phyloP scores from a whole-genome alignment of 2,329 filamentous ascomycete species.

The Neopestalotiopsis rosae region DNA sequence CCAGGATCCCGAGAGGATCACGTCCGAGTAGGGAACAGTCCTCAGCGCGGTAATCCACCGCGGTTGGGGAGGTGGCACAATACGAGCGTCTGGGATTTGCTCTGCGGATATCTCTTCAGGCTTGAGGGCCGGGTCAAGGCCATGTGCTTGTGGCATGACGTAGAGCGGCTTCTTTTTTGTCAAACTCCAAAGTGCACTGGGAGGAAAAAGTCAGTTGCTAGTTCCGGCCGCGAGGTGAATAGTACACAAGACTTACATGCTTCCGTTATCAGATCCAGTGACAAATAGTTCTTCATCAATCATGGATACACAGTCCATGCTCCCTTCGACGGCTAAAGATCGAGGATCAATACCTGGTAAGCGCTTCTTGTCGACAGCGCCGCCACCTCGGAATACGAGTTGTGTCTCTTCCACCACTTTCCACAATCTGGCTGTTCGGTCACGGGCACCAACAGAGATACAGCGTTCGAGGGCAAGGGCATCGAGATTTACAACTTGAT shows the following conservation, averaged over 20 bases:
- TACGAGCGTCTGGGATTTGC: conserved; percentile 61
- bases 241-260: conserved; percentile 48
- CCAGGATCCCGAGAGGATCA: conserved; percentile 93
- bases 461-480: conserved; percentile 86
- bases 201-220: conserved; percentile 41
- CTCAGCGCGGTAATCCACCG: conserved; percentile 90
- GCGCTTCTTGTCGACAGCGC: conserved; percentile 57
- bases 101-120: conserved; percentile 78
- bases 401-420: conserved; percentile 96
- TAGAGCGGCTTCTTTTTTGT: conserved; percentile 95
- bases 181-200: conserved; percentile 63
- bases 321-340: conserved; percentile 75
- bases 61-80: conserved; percentile 69
- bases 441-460: conserved; percentile 86
- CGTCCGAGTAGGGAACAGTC: conserved; percentile 86
- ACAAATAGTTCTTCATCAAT: conserved; percentile 89
- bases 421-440: conserved; percentile 92
- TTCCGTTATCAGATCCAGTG: conserved; percentile 91
- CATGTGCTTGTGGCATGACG: conserved; percentile 81
- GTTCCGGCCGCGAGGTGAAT: conserved; percentile 52
- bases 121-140: conserved; percentile 74
- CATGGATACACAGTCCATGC: conserved; percentile 90
- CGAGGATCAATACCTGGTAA: conserved; percentile 48
- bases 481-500: conserved; percentile 84
- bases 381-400: conserved; percentile 86